Base-by-base conservation (phyloP, 2,329 filamentous ascomycete species). In the Ophiocordyceps camponoti-leonardi region DNA sequence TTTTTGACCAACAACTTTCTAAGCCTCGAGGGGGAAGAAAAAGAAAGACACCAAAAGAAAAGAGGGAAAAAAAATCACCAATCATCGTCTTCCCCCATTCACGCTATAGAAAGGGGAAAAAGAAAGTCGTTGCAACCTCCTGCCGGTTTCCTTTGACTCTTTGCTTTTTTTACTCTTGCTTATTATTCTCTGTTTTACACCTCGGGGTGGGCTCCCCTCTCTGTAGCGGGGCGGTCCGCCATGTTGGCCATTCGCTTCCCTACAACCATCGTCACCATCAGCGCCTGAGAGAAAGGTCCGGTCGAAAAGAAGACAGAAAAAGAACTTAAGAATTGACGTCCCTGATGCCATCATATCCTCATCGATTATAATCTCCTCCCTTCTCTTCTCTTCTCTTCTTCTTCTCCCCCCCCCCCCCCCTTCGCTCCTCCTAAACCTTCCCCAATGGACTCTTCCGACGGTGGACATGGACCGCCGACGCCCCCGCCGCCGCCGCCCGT, bases 401-500 rank as follows among this genome's bases (percentile, higher is more conserved):
- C 23, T 8, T 26, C 23, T 8, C 23, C 23, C 4, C 4, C 23
- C 8, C 4, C 8, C 4, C 8, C 23, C 23, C 23, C 8, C 8
- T 8, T 8, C 8, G 5, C 4, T 8, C 23, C 8, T 26, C 8
- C 8, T 8, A 5, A 4, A 4, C 8, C 8, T 26, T 8, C 23
- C 53, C 56, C 57, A 13, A 64, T 65, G 62, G 61, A 62, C 46
- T 51, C 54, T 52, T 53, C 51, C 48, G 51, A 53, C 49, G 52
- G 50, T 51, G 55, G 59, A 49, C 52, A 63, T 61, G 60, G 56
- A 60, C 56, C 52, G 51, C 54, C 56, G 49, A 50, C 54, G 50
- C 52, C 51, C 48, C 45, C 60, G 55, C 56, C 62, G 61, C 62
- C 59, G n/a, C n/a, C n/a, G n/a, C n/a, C n/a, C 50, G 56, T 60